These are phyloP conservation scores for Cryptococcus sp. DNA, from an alignment of 1,284 basidiomycete species.

Conservation along the genomic window DNA sequence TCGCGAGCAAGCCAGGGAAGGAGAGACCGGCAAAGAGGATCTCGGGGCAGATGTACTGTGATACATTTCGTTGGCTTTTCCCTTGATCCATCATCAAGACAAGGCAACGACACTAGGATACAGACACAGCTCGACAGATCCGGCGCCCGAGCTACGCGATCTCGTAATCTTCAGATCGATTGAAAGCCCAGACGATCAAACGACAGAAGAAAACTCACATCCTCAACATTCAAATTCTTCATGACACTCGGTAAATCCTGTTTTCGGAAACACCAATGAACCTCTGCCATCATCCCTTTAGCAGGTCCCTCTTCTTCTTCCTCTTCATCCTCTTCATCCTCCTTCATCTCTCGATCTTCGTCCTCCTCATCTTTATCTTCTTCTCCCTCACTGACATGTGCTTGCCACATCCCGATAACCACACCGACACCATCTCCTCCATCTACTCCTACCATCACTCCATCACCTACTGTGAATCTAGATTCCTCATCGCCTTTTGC, in stretches of 20 bases:
- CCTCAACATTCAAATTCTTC: slow-evolving; percentile 40
- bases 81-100: too few species aligned
- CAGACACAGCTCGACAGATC: too few species aligned
- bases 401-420: slow-evolving; percentile 35
- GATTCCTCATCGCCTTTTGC: slow-evolving; percentile 26
- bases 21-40: too few species aligned
- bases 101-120: too few species aligned
- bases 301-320: slow-evolving; percentile 17
- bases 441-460: slow-evolving; percentile 38
- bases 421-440: slow-evolving; percentile 43
- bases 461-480: slow-evolving; percentile 43
- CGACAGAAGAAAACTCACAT: slow-evolving; percentile 35
- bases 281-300: slow-evolving; percentile 39
- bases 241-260: slow-evolving; percentile 44
- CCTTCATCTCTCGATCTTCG: too few species aligned
- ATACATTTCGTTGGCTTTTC: too few species aligned
- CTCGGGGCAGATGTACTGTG: too few species aligned
- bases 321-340: slow-evolving; percentile 10
- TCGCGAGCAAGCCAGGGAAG: too few species aligned
- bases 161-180: too few species aligned
- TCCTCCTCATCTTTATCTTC: slow-evolving; percentile 15
- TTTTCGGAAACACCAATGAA: slow-evolving; percentile 46
- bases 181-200: too few species aligned
- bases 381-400: slow-evolving; percentile 9
- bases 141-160: too few species aligned